Evolutionary conservation across 2,329 filamentous ascomycete species (phyloP), one percentile per base, ranked within the genome.

Genomic region (Trichophyton verrucosum): DNA sequence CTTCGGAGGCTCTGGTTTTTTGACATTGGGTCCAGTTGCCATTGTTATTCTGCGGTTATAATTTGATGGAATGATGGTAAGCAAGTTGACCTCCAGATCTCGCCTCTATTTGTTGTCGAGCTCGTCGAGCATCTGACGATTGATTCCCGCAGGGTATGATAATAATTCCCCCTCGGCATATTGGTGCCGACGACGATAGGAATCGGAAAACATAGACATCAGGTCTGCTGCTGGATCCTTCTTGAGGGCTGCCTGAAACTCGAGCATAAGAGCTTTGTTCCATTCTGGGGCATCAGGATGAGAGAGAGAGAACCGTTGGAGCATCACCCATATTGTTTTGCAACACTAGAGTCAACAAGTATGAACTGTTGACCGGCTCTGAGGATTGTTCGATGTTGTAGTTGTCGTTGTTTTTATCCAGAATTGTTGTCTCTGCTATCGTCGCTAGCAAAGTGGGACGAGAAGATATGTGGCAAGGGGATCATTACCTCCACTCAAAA

Each of bases 1-100:
- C 22, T 61, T 38, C 44, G 59, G 6, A 46, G 20, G 17, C 5
- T 17, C 15, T 55, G 53, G 22, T 24, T 62, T 57, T 61, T 55
- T 59, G 51, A 55, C 47, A 36, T 57, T 61, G 1, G 62, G 47
- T n/a, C 60, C 64, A 53, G 63, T 64, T 11, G 66, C 66, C 60
- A 65, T 66, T 62, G 46, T 63, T 49, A 67, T 65, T 17, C 62
- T 58, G 42, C 66, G 64, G 60, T 6, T 59, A 63, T 69, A 70
- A 58, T 66, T 64, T 40, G 59, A 60, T 5, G 67, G 65, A 59
- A 68, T 62, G 3, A 9, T 9, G 22, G 63, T 65, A 20, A 68
- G 59, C 17, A 69, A 38, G 56, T 69, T 64, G 30, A 64, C 57
- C 59, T 69, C 66, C 1, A 66, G 67, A 3, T 68, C 57, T 3